These are phyloP conservation scores for Botrytis paeoniae DNA, from an alignment of 2,329 filamentous ascomycete species.

Conservation along the genomic window DNA sequence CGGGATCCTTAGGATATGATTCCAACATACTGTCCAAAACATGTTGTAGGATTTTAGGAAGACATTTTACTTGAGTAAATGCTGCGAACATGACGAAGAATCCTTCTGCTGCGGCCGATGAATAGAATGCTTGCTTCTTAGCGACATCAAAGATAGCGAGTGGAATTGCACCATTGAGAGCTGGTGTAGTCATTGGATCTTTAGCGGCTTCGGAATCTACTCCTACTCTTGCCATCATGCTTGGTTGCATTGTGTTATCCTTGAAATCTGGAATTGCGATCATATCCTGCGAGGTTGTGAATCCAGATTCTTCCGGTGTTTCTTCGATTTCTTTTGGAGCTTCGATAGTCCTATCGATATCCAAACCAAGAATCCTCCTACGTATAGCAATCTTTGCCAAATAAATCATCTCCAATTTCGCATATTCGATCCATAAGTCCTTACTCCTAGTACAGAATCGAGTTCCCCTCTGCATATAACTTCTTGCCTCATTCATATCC, in stretches of 20 bases:
- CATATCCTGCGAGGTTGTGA: slow-evolving; percentile 44
- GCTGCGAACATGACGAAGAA: slow-evolving; percentile 79
- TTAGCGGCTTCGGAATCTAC: slow-evolving; percentile 44
- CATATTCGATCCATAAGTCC: slow-evolving; percentile 84
- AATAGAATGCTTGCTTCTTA: slow-evolving; percentile 71
- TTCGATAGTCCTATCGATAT: slow-evolving; percentile 45
- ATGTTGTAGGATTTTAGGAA: slow-evolving; percentile 67
- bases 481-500: slow-evolving; percentile 82
- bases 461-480: slow-evolving; percentile 84
- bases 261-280: slow-evolving; percentile 56
- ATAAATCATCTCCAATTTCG: slow-evolving; percentile 89
- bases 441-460: slow-evolving; percentile 79
- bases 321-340: slow-evolving; percentile 47
- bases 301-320: slow-evolving; percentile 41
- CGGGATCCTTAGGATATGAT: slow-evolving; percentile 56
- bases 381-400: slow-evolving; percentile 75
- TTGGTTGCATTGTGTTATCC: slow-evolving; percentile 44
- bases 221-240: slow-evolving; percentile 50
- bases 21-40: slow-evolving; percentile 64
- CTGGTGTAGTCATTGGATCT: slow-evolving; percentile 60
- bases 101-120: slow-evolving; percentile 60
- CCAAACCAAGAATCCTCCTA: slow-evolving; percentile 64
- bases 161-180: slow-evolving; percentile 88
- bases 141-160: slow-evolving; percentile 87
- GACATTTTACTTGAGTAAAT: slow-evolving; percentile 65